Evolutionary conservation across 805 yeast species (phyloP).

Genomic region (Metschnikowia baotianmanensis): DNA sequence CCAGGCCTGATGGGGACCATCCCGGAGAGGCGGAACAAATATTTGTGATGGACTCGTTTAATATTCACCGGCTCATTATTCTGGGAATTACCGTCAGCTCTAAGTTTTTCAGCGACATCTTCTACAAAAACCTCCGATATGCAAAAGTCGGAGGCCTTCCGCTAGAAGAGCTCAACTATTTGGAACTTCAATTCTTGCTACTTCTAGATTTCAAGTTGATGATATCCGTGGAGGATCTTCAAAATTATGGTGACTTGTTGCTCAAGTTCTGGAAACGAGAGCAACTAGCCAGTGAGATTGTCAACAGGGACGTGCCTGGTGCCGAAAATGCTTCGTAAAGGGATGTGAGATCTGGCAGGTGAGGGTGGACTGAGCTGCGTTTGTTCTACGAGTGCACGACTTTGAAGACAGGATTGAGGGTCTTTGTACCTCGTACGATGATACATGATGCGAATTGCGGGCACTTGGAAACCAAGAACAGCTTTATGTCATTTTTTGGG

Average conservation of each 20-base stretch:
- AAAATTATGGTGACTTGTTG: conserved; percentile 82
- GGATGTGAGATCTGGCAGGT: neutral
- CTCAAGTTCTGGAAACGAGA: conserved; percentile 82
- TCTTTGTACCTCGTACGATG: too few species aligned
- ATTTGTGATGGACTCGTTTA: conserved; percentile 94
- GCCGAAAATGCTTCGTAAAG: neutral
- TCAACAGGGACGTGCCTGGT: conserved; percentile 5
- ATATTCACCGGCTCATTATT: conserved; percentile 89
- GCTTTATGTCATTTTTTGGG: too few species aligned
- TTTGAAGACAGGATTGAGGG: too few species aligned
- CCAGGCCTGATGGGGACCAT: conserved; percentile 26
- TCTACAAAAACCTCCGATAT: conserved; percentile 89
- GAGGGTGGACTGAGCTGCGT: too few species aligned
- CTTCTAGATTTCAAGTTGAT: conserved; percentile 82
- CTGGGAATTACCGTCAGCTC: conserved; percentile 95
- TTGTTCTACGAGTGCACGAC: too few species aligned
- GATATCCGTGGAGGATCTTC: conserved; percentile 88
- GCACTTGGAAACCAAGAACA: too few species aligned
- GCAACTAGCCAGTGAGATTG: conserved; percentile 44
- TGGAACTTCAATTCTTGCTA: conserved; percentile 85
- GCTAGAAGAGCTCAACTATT: conserved; percentile 84
- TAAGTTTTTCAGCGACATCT: conserved; percentile 91
- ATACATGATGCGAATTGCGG: too few species aligned
- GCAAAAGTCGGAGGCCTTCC: conserved; percentile 97
- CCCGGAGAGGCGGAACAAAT: conserved; percentile 46